phyloP scores from a whole-genome alignment of 1,284 basidiomycete genomes.

The Pterulicium gracile region DNA sequence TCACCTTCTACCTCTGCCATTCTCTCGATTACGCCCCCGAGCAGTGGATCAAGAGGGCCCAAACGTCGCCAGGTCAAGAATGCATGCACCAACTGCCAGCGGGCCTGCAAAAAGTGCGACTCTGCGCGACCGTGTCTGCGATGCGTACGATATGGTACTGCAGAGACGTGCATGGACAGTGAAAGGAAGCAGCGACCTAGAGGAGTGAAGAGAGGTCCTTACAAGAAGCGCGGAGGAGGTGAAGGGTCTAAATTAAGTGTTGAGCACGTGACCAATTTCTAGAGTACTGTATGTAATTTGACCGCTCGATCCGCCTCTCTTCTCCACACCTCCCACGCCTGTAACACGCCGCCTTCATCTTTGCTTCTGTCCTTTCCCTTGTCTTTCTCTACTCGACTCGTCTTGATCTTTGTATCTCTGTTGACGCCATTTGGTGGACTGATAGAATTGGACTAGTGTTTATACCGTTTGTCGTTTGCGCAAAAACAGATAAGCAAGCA shows the following conservation, averaged over 20 bases:
- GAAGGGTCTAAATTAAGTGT: not conserved
- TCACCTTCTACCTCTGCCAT: not conserved
- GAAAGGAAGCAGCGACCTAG: constrained; percentile 79
- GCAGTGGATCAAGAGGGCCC: constrained; percentile 21
- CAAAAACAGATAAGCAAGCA: too few relatives aligned
- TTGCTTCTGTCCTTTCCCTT: too few relatives aligned
- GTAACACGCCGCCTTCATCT: too few relatives aligned
- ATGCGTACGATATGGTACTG: constrained; percentile 76
- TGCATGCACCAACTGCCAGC: constrained; percentile 82
- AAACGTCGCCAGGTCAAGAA: constrained; percentile 88
- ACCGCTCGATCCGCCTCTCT: not conserved
- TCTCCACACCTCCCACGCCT: not conserved
- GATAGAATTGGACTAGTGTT: too few relatives aligned
- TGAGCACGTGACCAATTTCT: not conserved
- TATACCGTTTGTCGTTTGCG: too few relatives aligned
- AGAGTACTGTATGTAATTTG: not conserved
- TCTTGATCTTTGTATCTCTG: too few relatives aligned
- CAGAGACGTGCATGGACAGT: constrained; percentile 73
- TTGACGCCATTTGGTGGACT: too few relatives aligned
- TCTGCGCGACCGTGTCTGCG: constrained; percentile 78
- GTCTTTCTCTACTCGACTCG: too few relatives aligned
- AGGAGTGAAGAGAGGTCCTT: constrained; percentile 80
- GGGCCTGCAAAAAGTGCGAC: constrained; percentile 87
- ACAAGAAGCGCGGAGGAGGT: constrained; percentile 72
- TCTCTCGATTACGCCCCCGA: not conserved